phyloP scores from a whole-genome alignment of 305 asterid species.

The Fraxinus greggii region DNA sequence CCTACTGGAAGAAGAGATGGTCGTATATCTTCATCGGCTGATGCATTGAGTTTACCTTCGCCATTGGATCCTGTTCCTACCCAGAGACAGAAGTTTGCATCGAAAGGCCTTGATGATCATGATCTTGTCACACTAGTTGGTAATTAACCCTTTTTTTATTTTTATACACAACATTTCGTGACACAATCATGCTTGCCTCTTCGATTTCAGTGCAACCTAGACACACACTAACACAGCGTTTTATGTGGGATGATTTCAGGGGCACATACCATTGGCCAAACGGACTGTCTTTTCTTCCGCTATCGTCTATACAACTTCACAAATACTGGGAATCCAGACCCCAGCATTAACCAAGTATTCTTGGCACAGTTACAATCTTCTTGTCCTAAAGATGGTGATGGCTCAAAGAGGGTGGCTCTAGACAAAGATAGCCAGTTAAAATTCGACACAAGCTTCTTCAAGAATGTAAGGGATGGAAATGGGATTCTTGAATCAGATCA shows the following conservation, averaged over 20 bases:
- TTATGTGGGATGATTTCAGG: slow-evolving; percentile 31
- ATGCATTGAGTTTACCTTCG: slow-evolving; percentile 47
- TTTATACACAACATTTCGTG: neutral
- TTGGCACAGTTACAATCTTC: slow-evolving; percentile 37
- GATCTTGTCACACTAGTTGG: slow-evolving; percentile 79
- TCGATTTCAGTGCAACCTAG: neutral
- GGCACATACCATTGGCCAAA: slow-evolving; percentile 64
- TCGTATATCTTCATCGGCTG: slow-evolving; percentile 47
- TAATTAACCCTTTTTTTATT: slow-evolving; percentile 1
- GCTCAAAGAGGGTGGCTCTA: slow-evolving; percentile 43
- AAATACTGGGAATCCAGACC: slow-evolving; percentile 60
- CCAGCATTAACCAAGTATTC: slow-evolving; percentile 53
- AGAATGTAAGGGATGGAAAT: slow-evolving; percentile 59
- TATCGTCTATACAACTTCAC: slow-evolving; percentile 74
- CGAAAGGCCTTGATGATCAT: slow-evolving; percentile 67
- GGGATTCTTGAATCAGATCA: slow-evolving; percentile 76
- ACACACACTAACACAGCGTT: neutral
- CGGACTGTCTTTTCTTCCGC: slow-evolving; percentile 48
- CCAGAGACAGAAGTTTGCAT: slow-evolving; percentile 62
- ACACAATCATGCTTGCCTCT: neutral
- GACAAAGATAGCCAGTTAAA: slow-evolving; percentile 51
- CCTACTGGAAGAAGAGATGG: slow-evolving; percentile 80
- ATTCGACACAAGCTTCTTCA: slow-evolving; percentile 62
- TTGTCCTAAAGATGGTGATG: slow-evolving; percentile 51
- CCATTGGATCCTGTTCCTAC: slow-evolving; percentile 49